A percentile compares a stretch with the other conserved stretches of the same genome.
These are phyloP conservation scores for Danielia reshetovae DNA, from an alignment of 805 yeast genomes.

Conservation along the genomic window DNA sequence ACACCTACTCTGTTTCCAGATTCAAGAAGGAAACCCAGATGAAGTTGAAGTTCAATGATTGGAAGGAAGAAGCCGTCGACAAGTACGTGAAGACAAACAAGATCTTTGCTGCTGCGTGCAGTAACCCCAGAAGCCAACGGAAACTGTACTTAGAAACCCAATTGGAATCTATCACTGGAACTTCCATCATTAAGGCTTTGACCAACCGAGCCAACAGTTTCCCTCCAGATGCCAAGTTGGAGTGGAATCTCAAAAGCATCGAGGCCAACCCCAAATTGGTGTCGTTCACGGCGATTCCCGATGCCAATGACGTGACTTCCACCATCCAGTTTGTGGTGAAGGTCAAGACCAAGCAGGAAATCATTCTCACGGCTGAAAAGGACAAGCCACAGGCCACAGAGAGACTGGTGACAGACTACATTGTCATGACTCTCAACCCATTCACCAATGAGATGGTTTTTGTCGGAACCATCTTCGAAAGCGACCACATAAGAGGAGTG, in stretches of 20 bases:
- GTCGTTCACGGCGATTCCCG: constrained; percentile 64
- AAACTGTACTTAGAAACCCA: constrained; percentile 43
- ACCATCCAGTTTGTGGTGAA: constrained; percentile 38
- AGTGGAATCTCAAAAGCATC: constrained; percentile 76
- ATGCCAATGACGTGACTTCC: constrained; percentile 33
- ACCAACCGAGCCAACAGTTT: constrained; percentile 32
- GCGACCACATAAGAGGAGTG: constrained; percentile 34
- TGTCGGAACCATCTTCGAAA: constrained; percentile 39
- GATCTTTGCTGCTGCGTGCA: constrained; percentile 62
- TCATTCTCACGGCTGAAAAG: constrained; percentile 22
- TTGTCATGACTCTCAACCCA: constrained; percentile 39
- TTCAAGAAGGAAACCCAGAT: constrained; percentile 41
- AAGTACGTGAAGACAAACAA: constrained; percentile 73
- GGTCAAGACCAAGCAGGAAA: constrained; percentile 34
- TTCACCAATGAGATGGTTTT: constrained; percentile 33
- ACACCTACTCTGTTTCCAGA: constrained; percentile 51
- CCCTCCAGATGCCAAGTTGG: constrained; percentile 57
- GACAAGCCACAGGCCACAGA: constrained; percentile 21
- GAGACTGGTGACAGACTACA: constrained; percentile 31
- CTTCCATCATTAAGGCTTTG: constrained; percentile 28
- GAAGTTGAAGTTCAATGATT: constrained; percentile 59
- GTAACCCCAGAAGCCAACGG: constrained; percentile 24
- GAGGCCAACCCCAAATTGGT: constrained; percentile 69
- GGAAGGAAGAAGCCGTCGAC: constrained; percentile 86
- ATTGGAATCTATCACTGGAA: constrained; percentile 33